Conservation (phyloP, 371 early-diverging fungal species). For the Fennellomyces sp. region DNA sequence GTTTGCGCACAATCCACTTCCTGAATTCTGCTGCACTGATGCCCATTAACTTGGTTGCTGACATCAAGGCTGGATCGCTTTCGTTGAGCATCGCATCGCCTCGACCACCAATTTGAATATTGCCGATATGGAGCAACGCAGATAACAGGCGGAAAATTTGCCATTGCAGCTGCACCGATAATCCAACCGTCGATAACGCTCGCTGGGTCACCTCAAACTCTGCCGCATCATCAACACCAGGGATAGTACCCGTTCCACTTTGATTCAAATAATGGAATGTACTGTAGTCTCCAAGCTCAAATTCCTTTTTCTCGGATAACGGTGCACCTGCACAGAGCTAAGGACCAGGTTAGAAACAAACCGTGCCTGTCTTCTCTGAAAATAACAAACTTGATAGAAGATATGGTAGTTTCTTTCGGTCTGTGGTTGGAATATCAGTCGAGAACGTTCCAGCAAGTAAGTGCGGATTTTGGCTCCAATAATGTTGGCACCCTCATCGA, state of each 20-base stretch:
- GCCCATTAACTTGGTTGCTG: constrained; percentile 73
- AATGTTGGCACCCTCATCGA: constrained; percentile 81
- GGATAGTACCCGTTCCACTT: constrained; percentile 78
- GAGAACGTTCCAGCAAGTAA: constrained; percentile 97
- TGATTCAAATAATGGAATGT: constrained; percentile 87
- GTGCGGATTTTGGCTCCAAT: constrained; percentile 96
- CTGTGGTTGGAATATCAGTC: constrained; percentile 92
- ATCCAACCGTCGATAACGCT: constrained; percentile 85
- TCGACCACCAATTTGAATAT: constrained; percentile 81
- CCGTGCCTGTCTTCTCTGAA: neutral
- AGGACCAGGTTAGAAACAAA: neutral
- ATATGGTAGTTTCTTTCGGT: constrained; percentile 99
- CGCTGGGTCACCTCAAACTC: constrained; percentile 90
- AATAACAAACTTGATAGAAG: constrained; percentile 82
- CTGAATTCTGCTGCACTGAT: constrained; percentile 76
- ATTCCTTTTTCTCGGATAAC: constrained; percentile 78
- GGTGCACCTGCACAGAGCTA: constrained; percentile 90
- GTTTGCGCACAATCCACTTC: constrained; percentile 91
- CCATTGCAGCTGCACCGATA: constrained; percentile 87
- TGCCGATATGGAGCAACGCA: constrained; percentile 90
- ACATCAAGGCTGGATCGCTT: constrained; percentile 70
- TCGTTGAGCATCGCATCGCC: constrained; percentile 76
- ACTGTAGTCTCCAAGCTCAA: constrained; percentile 72
- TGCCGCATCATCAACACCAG: constrained; percentile 88
- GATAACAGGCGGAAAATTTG: constrained; percentile 87